phyloP scores from a whole-genome alignment of 768 basidiomycete genomes.

The Hemileccinum impolitum region DNA sequence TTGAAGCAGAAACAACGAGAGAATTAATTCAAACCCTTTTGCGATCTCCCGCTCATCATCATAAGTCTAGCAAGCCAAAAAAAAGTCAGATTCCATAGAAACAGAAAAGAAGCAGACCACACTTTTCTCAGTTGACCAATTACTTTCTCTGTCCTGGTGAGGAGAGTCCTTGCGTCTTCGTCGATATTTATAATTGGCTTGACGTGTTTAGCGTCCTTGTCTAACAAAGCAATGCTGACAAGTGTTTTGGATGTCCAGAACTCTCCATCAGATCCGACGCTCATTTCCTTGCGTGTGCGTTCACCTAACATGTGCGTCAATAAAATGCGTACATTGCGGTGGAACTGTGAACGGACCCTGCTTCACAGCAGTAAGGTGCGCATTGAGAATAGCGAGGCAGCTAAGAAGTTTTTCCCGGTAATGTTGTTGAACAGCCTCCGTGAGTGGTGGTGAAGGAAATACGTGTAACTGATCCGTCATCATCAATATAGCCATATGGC shows the following conservation, averaged over 20 bases:
- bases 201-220: slow-evolving; percentile 69
- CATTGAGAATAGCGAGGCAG: slow-evolving; percentile 71
- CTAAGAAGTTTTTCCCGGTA: slow-evolving; percentile 70
- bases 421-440: slow-evolving; percentile 62
- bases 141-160: slow-evolving; percentile 43
- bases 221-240: slow-evolving; percentile 49
- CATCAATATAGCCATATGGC: not conserved
- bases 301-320: slow-evolving; percentile 31
- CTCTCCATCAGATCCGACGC: slow-evolving; percentile 66
- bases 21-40: slow-evolving; percentile 66
- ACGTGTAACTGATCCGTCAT: slow-evolving; percentile 44
- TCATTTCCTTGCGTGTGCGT: slow-evolving; percentile 52
- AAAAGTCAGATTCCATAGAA: not conserved
- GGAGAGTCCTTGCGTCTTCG: slow-evolving; percentile 49
- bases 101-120: not conserved
- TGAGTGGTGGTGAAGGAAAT: slow-evolving; percentile 64
- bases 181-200: slow-evolving; percentile 48
- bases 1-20: slow-evolving; percentile 68
- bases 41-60: slow-evolving; percentile 31
- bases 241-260: slow-evolving; percentile 77
- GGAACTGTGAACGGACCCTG: slow-evolving; percentile 39
- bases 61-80: slow-evolving; percentile 5
- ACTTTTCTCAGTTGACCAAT: slow-evolving; percentile 47
- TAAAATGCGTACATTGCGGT: not conserved
- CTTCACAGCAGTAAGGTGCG: slow-evolving; percentile 49